Percentiles rank a stretch among this genome's conserved stretches.
These are phyloP conservation scores for Serendipita sp. DNA, from an alignment of 768 basidiomycete species.

Conservation along the genomic window DNA sequence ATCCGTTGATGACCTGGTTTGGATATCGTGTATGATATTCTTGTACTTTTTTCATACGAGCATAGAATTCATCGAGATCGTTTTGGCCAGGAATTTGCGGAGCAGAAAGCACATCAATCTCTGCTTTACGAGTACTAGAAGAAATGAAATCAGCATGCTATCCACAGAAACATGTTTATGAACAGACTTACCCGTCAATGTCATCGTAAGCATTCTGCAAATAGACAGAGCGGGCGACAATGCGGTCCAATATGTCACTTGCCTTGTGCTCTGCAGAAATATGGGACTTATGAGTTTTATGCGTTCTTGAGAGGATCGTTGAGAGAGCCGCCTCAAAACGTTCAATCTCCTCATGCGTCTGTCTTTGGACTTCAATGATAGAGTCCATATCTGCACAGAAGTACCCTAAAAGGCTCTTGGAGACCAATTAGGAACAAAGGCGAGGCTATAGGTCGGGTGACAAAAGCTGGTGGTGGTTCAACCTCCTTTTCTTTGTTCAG, in stretches of 20 bases:
- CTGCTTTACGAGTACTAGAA: slow-evolving; percentile 35
- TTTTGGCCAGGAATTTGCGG: slow-evolving; percentile 32
- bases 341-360: slow-evolving; percentile 91
- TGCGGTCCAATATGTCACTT: slow-evolving; percentile 73
- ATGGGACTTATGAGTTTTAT: slow-evolving; percentile 42
- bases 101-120: slow-evolving; percentile 42
- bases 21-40: slow-evolving; percentile 95
- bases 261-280: slow-evolving; percentile 79
- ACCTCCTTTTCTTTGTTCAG: neutral
- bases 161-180: neutral
- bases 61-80: slow-evolving; percentile 88
- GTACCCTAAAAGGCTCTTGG: neutral
- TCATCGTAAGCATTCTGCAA: slow-evolving; percentile 67
- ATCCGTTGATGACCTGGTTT: slow-evolving; percentile 63
- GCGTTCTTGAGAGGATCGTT: slow-evolving; percentile 56
- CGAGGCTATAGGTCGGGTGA: neutral
- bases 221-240: slow-evolving; percentile 48
- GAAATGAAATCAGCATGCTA: neutral
- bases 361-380: slow-evolving; percentile 82
- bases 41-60: slow-evolving; percentile 88
- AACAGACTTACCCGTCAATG: slow-evolving; percentile 30
- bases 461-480: too few species aligned
- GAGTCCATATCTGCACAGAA: slow-evolving; percentile 72
- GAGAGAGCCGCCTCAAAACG: slow-evolving; percentile 79
- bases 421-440: neutral